Base-by-base conservation (phyloP, 2,329 filamentous ascomycete species). In the Chaetomium sp. region DNA sequence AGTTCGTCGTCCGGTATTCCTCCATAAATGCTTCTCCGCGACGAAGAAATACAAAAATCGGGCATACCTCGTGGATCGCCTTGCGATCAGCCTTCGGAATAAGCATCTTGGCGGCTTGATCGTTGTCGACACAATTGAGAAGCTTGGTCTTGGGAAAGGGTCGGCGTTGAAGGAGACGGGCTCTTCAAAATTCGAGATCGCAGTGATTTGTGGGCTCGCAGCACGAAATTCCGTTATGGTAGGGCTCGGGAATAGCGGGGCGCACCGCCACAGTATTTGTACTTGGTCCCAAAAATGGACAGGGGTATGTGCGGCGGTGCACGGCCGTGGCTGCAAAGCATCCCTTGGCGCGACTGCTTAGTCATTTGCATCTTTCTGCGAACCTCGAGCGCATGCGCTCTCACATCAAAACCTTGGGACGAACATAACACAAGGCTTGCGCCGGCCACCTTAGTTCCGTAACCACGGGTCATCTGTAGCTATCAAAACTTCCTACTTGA, bases 31-130 rank as follows among this genome's bases (percentile, higher is more conserved):
- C 27, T 38, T 53, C 44, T 14, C n/a, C 10, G 40, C 19, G n/a
- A 48, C 33, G 32, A 45, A 58, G 40, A 59, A 32, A 12, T 27
- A 9, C 49, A 46, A 58, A 56, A 56, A 19, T 50, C 52, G 34
- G 40, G 42, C 65, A 53, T 65, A 67, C 65, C 80, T 87, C 92
- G 86, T 99, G 94, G 81, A 99, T 97, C 88, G 91, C 90, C 89
- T 99, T 99, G 83, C 95, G 91, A 83, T 99, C 94, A 79, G 90
- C 88, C 88, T 97, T 97, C 77, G 94, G 94, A 79, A 99, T 99
- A 84, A 99, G 88, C 94, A 84, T 84, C 88, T 91, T 82, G 76
- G 74, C 76, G 76, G 75, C 77, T 74, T 70, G 59, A 56, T 59
- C 61, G 58, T 59, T 61, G 54, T 62, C 60, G 62, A 64, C 63